Conservation (phyloP, 2,329 filamentous ascomycete species). For the Diaporthe sp. region DNA sequence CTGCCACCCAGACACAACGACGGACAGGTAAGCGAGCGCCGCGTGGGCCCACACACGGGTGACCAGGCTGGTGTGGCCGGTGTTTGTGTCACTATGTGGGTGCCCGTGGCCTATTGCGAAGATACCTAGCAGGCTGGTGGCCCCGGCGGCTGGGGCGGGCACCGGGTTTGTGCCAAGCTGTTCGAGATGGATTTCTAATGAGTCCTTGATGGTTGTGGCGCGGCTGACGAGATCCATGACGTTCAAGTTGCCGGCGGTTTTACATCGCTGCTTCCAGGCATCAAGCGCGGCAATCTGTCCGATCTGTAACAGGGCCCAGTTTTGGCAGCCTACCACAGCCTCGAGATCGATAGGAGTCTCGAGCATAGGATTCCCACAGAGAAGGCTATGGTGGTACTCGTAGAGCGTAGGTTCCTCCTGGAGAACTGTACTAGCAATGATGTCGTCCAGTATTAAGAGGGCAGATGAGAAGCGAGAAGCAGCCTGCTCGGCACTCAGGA, state of each 20-base stretch:
- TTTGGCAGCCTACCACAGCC: neutral
- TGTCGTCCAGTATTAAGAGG: neutral
- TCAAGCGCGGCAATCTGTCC: neutral
- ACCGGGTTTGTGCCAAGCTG: neutral
- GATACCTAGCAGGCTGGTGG: neutral
- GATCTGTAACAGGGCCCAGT: neutral
- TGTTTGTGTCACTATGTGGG: too few relatives aligned
- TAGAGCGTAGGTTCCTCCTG: neutral
- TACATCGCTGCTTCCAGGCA: neutral
- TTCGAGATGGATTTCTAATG: neutral
- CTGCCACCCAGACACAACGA: too few relatives aligned
- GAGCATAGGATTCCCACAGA: neutral
- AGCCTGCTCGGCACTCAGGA: neutral
- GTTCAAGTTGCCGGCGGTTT: neutral
- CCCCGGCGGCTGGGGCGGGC: too few relatives aligned
- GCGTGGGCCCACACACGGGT: too few relatives aligned
- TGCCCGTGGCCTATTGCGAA: neutral
- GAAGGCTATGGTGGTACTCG: neutral
- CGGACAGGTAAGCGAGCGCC: too few relatives aligned
- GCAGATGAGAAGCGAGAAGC: neutral
- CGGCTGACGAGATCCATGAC: neutral
- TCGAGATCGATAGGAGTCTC: neutral
- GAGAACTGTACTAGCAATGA: neutral
- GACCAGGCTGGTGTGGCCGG: too few relatives aligned
- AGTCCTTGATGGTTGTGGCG: neutral